Evolutionary conservation across 805 yeast species (phyloP), one percentile per base, ranked within the genome.

Genomic region (Kodamaea sagamina): DNA sequence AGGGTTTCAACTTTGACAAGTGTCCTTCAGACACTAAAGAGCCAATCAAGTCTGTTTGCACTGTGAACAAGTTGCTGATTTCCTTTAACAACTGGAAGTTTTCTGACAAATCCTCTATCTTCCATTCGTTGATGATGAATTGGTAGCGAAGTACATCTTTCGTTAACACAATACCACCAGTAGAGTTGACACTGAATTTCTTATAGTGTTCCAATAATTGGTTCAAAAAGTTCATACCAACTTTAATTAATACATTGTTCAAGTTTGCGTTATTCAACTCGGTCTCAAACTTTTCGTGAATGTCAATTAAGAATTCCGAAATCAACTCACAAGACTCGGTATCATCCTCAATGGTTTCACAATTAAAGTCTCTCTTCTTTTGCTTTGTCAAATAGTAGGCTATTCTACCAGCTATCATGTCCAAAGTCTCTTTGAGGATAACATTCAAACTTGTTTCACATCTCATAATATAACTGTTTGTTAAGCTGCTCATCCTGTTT

Each of bases 21-120:
- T 82, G 88, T 1, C 96, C 93, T 55, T 89, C 96, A 31, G 82
- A 81, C 2, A 89, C 81, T 55, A 89, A 72, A 1, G 95, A 86
- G 49, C 81, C 81, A 42, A 89, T 67, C 52, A 87, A 74, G 44
- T 86, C 86, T 1, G 92, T 85, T 57, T 86, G 93, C 12, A 88
- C 95, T 0, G 95, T 84, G 61, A 83, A 90, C 46, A 90, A 67
- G 54, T 87, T 88, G 24, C 92, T 89, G 47, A 90, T 77, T 52
- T 89, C 96, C 58, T 89, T 78, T 48, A 90, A 66, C 9, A 88
- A 74, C 39, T 79, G 80, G 65, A 86, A 84, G 44, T 76, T 75
- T 25, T 81, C 86, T 3, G 81, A 67, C 21, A 87, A 63, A 32
- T 77, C 81, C 2, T 75, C 72, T 11, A 85, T 71, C 6, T 71